Evolutionary conservation across 2,329 filamentous ascomycete genomes (phyloP), one percentile per base, ranked within the genome.

Genomic region (Curvularia spicifera): DNA sequence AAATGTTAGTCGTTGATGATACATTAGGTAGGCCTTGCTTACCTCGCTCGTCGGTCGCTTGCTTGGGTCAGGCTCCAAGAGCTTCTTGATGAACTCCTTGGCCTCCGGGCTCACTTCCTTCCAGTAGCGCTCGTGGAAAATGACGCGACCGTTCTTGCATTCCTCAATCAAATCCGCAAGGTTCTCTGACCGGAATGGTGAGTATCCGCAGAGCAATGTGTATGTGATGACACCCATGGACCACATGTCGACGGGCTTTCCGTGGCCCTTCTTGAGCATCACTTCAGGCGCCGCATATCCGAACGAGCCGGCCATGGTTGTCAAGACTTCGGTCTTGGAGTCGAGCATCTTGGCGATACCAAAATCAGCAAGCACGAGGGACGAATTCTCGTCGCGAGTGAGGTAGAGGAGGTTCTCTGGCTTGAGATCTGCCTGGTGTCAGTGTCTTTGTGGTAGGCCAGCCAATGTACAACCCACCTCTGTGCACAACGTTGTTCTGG

Each of bases 221-320:
- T 99, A 99, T 42, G 95, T 98, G 72, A 99, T 99, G 72, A 99
- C 95, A 62, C 95, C 95, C 79, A 99, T 85, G 3, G 95, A 98
- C 95, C 95, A 99, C 91, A 99, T 97, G 76, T 99, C 95, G 33
- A 98, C 95, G 4, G 95, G 92, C 79, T 98, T 99, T 76, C 95
- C 95, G 76, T 99, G 96, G 20, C 95, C 95, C 74, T 91, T 89
- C 83, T 97, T 97, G 65, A 97, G 84, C 95, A 99, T 99, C 59
- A 99, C 93, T 78, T 99, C 95, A 8, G 95, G 95, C 1, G 95
- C 95, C 20, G 95, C 95, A 73, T 99, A 99, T 53, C 95, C 95
- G 74, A 99, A 98, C 0, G 95, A 98, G 43, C 95, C 95, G 43
- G 95, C 95, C 95, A 99, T 99, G 51, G 93, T 98, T 67, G 93